These are phyloP conservation scores for Boechera retrofracta DNA, from an alignment of 345 rosid species.

Conservation along the genomic window DNA sequence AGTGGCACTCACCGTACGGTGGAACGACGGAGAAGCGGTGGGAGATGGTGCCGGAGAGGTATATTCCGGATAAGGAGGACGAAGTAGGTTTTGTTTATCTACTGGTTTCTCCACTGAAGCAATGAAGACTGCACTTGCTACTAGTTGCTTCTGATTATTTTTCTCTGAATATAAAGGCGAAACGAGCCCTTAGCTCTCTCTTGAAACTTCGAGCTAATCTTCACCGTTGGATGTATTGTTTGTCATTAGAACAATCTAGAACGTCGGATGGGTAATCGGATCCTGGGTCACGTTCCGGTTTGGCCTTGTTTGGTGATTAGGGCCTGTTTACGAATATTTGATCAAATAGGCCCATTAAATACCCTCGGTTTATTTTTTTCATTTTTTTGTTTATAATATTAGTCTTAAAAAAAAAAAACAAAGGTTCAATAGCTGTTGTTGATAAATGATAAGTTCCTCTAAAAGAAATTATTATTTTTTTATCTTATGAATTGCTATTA, in stretches of 20 bases:
- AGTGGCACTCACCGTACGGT: slow-evolving; percentile 3
- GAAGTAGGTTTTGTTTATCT: slow-evolving; percentile 22
- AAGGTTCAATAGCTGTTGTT: too few species aligned
- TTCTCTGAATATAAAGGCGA: slow-evolving; percentile 8
- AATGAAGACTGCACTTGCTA: slow-evolving; percentile 16
- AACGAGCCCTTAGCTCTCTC: slow-evolving; percentile 35
- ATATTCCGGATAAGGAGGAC: slow-evolving; percentile 16
- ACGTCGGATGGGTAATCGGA: slow-evolving; percentile 18
- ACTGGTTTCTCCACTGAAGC: not conserved
- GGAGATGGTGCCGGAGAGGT: slow-evolving; percentile 8
- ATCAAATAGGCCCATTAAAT: slow-evolving; percentile 14
- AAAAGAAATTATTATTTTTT: not conserved
- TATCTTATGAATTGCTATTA: not conserved
- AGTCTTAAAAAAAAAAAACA: too few species aligned
- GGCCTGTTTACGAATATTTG: not conserved
- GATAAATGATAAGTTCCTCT: slow-evolving; percentile 10
- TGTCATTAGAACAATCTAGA: slow-evolving; percentile 26
- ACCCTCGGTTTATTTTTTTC: not conserved
- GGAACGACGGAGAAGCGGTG: slow-evolving; percentile 7
- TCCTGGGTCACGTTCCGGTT: slow-evolving; percentile 21
- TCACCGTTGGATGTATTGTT: slow-evolving; percentile 25
- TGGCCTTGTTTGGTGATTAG: not conserved
- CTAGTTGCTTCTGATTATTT: not conserved
- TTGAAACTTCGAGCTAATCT: slow-evolving; percentile 29
- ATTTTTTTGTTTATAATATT: not conserved